Evolutionary conservation across 2,329 filamentous ascomycete genomes (phyloP).

Genomic region (Metarhizium guizhouense): DNA sequence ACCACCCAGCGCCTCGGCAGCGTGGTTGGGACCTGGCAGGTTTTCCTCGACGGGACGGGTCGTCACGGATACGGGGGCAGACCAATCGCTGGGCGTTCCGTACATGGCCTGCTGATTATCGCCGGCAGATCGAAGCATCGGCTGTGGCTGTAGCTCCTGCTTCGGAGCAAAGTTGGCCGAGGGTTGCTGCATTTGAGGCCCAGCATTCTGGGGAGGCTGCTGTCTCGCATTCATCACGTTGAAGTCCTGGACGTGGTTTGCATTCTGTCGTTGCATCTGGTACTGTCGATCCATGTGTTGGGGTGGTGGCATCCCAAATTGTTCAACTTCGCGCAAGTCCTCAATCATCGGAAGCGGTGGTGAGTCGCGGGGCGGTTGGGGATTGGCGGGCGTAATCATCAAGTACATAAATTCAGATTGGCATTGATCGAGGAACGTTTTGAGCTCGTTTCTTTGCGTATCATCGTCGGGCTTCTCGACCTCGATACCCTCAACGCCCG

Average conservation of each 20-base stretch:
- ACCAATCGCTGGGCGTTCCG: slow-evolving; percentile 26
- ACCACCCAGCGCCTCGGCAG: slow-evolving; percentile 28
- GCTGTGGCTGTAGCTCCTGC: slow-evolving; percentile 33
- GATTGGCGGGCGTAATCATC: slow-evolving; percentile 59
- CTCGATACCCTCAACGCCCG: slow-evolving; percentile 38
- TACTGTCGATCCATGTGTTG: slow-evolving; percentile 33
- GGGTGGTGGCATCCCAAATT: slow-evolving; percentile 36
- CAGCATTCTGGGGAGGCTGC: slow-evolving; percentile 48
- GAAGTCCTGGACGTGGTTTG: slow-evolving; percentile 50
- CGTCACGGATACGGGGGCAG: slow-evolving; percentile 22
- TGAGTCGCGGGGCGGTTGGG: slow-evolving; percentile 54
- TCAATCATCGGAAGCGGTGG: slow-evolving; percentile 50
- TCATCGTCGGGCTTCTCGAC: slow-evolving; percentile 42
- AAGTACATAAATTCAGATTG: slow-evolving; percentile 59
- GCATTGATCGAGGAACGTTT: slow-evolving; percentile 54
- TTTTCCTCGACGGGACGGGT: slow-evolving; percentile 26
- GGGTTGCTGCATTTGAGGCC: slow-evolving; percentile 39
- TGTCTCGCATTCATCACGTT: slow-evolving; percentile 43
- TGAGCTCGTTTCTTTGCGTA: slow-evolving; percentile 42
- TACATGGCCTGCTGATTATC: slow-evolving; percentile 37
- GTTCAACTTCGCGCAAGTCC: slow-evolving; percentile 47
- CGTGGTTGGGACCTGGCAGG: slow-evolving; percentile 25
- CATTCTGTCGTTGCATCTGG: slow-evolving; percentile 31
- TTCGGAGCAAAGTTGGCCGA: slow-evolving; percentile 25
- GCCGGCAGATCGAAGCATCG: slow-evolving; percentile 44